Evolutionary conservation across 2,329 filamentous ascomycete genomes (phyloP).

Genomic region (Diatrype stigma): DNA sequence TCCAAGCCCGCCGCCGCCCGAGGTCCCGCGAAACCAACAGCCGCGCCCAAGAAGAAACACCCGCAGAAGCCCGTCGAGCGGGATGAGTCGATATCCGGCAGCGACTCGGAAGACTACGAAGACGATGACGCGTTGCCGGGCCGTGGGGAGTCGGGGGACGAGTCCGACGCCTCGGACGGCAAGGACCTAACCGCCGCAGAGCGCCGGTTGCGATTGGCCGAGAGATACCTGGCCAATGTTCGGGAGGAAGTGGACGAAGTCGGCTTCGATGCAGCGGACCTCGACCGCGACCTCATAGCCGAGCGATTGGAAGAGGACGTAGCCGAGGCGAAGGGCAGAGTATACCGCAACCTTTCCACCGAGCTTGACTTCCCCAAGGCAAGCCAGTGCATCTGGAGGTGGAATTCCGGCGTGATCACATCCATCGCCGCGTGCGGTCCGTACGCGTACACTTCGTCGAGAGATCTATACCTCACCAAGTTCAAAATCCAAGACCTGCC

Average conservation of each 20-base stretch:
- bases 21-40: conserved; percentile 36
- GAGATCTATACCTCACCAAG: conserved; percentile 80
- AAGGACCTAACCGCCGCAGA: conserved; percentile 88
- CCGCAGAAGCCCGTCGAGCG: conserved; percentile 37
- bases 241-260: conserved; percentile 70
- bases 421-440: conserved; percentile 74
- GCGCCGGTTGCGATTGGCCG: conserved; percentile 78
- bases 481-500: conserved; percentile 75
- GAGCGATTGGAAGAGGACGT: conserved; percentile 88
- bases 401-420: conserved; percentile 74
- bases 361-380: conserved; percentile 67
- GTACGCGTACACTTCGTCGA: conserved; percentile 83
- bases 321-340: conserved; percentile 82
- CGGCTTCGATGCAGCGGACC: conserved; percentile 90
- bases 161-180: conserved; percentile 59
- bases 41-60: conserved; percentile 42
- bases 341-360: conserved; percentile 76
- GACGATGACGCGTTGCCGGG: conserved; percentile 32
- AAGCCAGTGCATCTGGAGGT: conserved; percentile 68
- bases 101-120: conserved; percentile 68
- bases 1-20: conserved; percentile 30
- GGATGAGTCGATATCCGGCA: conserved; percentile 79
- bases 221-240: conserved; percentile 89
- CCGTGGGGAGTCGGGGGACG: conserved; percentile 42
- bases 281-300: conserved; percentile 88